Evolutionary conservation across 177 flowering plant species (phyloP), one percentile per base, ranked within the genome.

Genomic region (Telopea speciosissima): DNA sequence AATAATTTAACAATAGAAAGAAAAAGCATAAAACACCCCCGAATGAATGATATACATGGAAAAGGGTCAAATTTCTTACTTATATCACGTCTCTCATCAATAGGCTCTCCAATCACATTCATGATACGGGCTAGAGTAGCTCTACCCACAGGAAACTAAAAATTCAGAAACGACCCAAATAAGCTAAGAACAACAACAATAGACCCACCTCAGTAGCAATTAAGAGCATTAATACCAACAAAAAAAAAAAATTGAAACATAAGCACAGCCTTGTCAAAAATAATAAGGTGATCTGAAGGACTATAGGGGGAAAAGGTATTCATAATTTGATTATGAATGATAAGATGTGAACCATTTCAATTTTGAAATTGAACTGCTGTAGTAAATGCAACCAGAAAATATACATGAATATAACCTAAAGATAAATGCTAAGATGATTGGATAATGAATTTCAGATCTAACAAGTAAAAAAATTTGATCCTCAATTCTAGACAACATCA

Each of bases 51-150:
- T 12, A 23, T 3, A 7, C 1, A 58, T 75, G 26, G 23, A 63
- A 24, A 11, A 36, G 40, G 40, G 8, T 36, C 0, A 62, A 13
- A 7, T 52, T 68, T 44, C 97, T 87, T 83, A 92, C 96, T 87
- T 62, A 93, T 13, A 0, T 88, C 93, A 62, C 98, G 95, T 72
- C 68, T 89, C 62, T 86, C 81, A 25, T 93, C 97, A 74, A 93
- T 93, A 13, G 98, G 89, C 81, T 91, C 97, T 70, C 98, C 98
- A 78, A 93, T 86, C 62, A 93, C 98, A 81, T 93, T 91, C n/a
- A 93, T 88, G 72, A 93, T 91, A 44, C 98, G 95, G 11, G 97
- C 98, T 72, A 93, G 93, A 40, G 98, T 93, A 44, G 91, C 87
- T 76, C 95, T 88, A 67, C 98, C 98, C 17, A 93, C 97, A 68